These are phyloP conservation scores for Leptomonas seymouri DNA, from an alignment of 208 protist species.

Conservation along the genomic window DNA sequence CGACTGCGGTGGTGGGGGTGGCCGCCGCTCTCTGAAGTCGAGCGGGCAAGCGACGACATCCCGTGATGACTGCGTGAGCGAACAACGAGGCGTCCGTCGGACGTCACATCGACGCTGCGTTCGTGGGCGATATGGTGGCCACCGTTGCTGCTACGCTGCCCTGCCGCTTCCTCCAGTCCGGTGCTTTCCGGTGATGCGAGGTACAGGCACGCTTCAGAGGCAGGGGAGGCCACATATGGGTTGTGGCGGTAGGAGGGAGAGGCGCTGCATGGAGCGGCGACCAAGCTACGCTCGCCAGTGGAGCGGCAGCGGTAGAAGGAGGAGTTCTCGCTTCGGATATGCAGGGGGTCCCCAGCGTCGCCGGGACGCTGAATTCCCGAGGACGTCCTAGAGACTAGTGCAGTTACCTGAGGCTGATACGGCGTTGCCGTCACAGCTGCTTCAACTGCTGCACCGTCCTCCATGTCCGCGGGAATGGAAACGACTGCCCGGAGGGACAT, in stretches of 20 bases:
- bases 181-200: slow-evolving; percentile 7
- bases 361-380: background rate
- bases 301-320: slow-evolving; percentile 6
- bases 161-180: background rate
- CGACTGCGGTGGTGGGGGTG: background rate
- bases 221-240: slow-evolving; percentile 19
- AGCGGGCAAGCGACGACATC: background rate
- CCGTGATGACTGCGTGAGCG: slow-evolving; percentile 8
- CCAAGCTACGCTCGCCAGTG: background rate
- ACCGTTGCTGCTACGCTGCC: background rate
- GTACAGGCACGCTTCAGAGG: slow-evolving; percentile 4
- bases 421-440: background rate
- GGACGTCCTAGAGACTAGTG: background rate
- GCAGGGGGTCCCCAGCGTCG: slow-evolving; percentile 1
- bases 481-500: slow-evolving; percentile 4
- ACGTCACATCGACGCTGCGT: slow-evolving; percentile 6
- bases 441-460: background rate
- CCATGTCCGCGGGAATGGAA: background rate
- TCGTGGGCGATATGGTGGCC: background rate
- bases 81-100: slow-evolving; percentile 12
- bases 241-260: slow-evolving; percentile 29
- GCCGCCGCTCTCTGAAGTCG: background rate
- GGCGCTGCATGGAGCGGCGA: background rate
- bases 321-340: slow-evolving; percentile 17
- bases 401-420: background rate